Evolutionary conservation across 2,329 filamentous ascomycete species (phyloP).

Genomic region (Diplodia scrobiculata): DNA sequence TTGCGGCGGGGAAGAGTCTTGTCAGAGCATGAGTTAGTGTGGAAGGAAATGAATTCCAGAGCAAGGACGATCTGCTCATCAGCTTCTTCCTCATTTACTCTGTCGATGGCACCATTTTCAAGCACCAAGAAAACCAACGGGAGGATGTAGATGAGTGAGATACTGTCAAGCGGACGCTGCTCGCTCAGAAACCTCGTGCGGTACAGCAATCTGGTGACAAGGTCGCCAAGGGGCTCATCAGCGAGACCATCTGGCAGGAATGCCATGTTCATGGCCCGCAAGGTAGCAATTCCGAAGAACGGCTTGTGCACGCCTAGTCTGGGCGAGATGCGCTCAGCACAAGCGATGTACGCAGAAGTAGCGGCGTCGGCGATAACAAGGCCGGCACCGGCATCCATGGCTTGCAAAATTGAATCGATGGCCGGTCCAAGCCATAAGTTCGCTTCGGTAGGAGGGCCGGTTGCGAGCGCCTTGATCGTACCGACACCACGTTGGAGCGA

Average conservation of each 20-base stretch:
- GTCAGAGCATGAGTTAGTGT: constrained; percentile 78
- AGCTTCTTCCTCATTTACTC: constrained; percentile 67
- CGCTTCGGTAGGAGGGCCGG: constrained; percentile 85
- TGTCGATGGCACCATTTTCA: constrained; percentile 74
- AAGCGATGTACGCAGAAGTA: constrained; percentile 75
- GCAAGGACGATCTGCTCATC: constrained; percentile 89
- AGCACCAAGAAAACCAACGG: constrained; percentile 80
- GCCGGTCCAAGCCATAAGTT: constrained; percentile 85
- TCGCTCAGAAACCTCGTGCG: constrained; percentile 86
- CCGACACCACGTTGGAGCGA: constrained; percentile 80
- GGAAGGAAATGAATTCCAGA: constrained; percentile 84
- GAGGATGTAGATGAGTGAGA: constrained; percentile 84
- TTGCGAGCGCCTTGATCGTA: constrained; percentile 78
- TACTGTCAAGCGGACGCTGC: constrained; percentile 87
- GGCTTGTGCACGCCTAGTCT: constrained; percentile 75
- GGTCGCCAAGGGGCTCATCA: constrained; percentile 77
- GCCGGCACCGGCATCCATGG: constrained; percentile 77
- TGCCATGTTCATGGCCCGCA: constrained; percentile 75
- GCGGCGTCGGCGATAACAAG: constrained; percentile 79
- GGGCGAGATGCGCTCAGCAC: constrained; percentile 71
- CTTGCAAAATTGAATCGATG: constrained; percentile 70
- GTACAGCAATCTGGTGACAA: constrained; percentile 87
- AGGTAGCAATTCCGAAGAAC: constrained; percentile 84
- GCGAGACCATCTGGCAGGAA: constrained; percentile 71
- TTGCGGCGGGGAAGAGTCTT: constrained; percentile 73